A percentile compares a stretch with the other conserved stretches of the same genome.
These are phyloP conservation scores for Halophytophthora batemanensis DNA, from an alignment of 352 stramenopile species.

Conservation along the genomic window DNA sequence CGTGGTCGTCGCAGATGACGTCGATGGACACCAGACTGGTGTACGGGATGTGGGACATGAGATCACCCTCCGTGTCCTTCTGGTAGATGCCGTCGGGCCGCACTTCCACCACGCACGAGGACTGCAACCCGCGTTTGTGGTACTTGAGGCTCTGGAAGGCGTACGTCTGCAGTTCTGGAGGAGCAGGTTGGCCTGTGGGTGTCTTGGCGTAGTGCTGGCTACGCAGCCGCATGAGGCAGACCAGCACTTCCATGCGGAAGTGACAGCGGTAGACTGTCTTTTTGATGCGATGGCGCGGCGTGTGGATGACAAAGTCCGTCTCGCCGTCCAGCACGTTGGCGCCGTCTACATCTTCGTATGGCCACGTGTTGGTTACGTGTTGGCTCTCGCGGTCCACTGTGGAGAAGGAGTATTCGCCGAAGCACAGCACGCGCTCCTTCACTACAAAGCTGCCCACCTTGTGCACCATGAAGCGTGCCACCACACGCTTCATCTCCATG, in stretches of 20 bases:
- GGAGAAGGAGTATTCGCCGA: conserved; percentile 70
- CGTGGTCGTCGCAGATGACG: conserved; percentile 70
- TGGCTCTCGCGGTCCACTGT: conserved; percentile 72
- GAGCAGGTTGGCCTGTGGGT: conserved; percentile 15
- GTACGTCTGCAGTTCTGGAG: conserved; percentile 49
- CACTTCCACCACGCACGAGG: conserved; percentile 64
- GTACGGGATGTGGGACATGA: conserved; percentile 81
- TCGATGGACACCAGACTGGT: conserved; percentile 83
- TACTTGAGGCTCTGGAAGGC: conserved; percentile 61
- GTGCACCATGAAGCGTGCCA: conserved; percentile 81
- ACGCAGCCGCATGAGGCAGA: conserved; percentile 73
- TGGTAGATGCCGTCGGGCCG: conserved; percentile 75
- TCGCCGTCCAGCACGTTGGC: conserved; percentile 62
- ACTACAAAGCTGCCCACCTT: conserved; percentile 81
- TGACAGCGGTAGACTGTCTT: conserved; percentile 79
- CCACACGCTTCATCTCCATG: conserved; percentile 58
- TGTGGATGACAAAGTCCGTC: conserved; percentile 77
- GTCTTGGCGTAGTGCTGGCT: conserved; percentile 55
- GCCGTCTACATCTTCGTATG: conserved; percentile 74
- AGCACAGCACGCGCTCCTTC: conserved; percentile 83
- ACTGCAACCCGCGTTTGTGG: conserved; percentile 56
- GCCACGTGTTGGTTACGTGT: conserved; percentile 76
- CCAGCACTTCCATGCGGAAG: conserved; percentile 81
- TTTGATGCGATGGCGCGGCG: conserved; percentile 74
- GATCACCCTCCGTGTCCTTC: conserved; percentile 63